Percentiles rank a stretch among this genome's conserved stretches.
Conservation (phyloP, 2,329 filamentous ascomycete species). For the Amauroascus niger region DNA sequence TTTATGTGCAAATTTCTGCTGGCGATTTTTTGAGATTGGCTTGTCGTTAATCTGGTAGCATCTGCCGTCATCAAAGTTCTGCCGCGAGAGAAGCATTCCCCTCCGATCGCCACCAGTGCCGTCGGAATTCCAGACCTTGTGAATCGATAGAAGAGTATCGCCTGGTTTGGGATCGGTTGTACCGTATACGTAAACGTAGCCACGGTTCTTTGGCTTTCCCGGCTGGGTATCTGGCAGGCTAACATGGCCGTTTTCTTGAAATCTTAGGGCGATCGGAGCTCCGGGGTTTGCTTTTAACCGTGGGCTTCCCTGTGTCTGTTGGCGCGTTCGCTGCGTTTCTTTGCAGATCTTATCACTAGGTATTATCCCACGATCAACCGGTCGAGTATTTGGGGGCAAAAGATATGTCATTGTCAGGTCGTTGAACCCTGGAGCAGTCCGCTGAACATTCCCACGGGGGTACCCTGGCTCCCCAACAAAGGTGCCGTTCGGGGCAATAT, state of each 20-base stretch:
- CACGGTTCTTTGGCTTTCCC: conserved; percentile 55
- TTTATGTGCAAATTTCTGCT: conserved; percentile 44
- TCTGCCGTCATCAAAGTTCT: conserved; percentile 80
- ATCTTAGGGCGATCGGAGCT: conserved; percentile 56
- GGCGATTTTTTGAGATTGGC: conserved; percentile 51
- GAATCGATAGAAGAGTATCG: conserved; percentile 55
- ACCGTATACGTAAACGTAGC: conserved; percentile 66
- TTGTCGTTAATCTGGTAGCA: conserved; percentile 71
- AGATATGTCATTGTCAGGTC: conserved; percentile 54
- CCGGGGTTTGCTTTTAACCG: conserved; percentile 52
- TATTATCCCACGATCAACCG: conserved; percentile 41
- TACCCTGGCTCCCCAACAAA: conserved; percentile 64
- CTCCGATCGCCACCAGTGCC: conserved; percentile 72
- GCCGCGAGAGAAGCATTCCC: conserved; percentile 64
- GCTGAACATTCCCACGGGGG: conserved; percentile 58
- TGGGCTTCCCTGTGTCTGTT: conserved; percentile 51
- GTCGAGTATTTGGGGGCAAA: conserved; percentile 47
- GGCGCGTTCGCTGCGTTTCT: conserved; percentile 50
- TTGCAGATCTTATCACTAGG: conserved; percentile 53
- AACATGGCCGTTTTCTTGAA: conserved; percentile 69
- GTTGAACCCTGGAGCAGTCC: conserved; percentile 46
- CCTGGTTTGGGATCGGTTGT: conserved; percentile 50
- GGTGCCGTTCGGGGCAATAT: conserved; percentile 62
- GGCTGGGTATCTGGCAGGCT: conserved; percentile 48
- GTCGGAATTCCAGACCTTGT: conserved; percentile 66